Conservation (phyloP, 371 early-diverging fungal species). For the Syncephalastrum monosporum region DNA sequence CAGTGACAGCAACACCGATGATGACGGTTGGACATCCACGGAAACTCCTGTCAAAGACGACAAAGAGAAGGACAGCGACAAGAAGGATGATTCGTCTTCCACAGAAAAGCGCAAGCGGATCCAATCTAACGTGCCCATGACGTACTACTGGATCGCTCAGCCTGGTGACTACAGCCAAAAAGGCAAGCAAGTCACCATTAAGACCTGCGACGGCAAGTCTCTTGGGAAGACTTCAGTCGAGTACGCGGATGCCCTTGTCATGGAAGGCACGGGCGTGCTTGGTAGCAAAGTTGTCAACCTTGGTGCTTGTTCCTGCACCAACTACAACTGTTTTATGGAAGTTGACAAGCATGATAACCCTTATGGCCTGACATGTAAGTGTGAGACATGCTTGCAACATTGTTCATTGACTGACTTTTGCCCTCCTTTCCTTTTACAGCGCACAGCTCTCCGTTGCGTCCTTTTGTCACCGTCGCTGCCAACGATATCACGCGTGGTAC, state of each 20-base stretch:
- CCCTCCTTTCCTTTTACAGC: conserved; percentile 1
- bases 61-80: conserved; percentile 8
- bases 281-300: conserved; percentile 25
- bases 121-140: conserved; percentile 15
- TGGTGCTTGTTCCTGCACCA: conserved; percentile 27
- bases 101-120: conserved; percentile 18
- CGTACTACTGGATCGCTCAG: conserved; percentile 32
- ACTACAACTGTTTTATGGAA: conserved; percentile 29
- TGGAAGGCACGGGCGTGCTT: conserved; percentile 31
- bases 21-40: conserved; percentile 4
- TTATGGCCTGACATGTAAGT: conserved; percentile 23
- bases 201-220: conserved; percentile 28
- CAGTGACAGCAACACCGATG: background rate
- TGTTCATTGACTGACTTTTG: background rate
- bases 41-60: conserved; percentile 7
- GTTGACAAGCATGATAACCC: conserved; percentile 22
- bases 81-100: conserved; percentile 3
- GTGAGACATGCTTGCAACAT: too few species aligned
- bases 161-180: conserved; percentile 18
- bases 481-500: conserved; percentile 29
- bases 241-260: conserved; percentile 26
- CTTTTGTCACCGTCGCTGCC: conserved; percentile 24
- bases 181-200: conserved; percentile 21
- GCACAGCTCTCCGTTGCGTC: conserved; percentile 20
- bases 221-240: conserved; percentile 19